A percentile compares a stretch with the other conserved stretches of the same genome.
These are phyloP conservation scores for Kwoniella newhampshirensis DNA, from an alignment of 768 basidiomycete genomes.

Conservation along the genomic window DNA sequence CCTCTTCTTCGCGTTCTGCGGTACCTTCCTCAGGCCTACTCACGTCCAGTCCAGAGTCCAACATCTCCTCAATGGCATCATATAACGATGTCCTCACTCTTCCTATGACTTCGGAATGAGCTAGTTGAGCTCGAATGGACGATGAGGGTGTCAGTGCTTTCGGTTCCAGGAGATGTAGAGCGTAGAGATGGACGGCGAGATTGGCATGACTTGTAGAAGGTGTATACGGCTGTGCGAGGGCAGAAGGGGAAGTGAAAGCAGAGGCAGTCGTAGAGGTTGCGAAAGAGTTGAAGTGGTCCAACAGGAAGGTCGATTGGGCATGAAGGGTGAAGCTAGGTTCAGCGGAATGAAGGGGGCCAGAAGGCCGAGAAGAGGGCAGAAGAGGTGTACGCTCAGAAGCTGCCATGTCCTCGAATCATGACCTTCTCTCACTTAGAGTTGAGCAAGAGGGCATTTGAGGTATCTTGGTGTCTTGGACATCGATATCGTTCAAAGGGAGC, in stretches of 20 bases:
- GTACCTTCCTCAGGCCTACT: background rate
- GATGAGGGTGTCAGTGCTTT: background rate
- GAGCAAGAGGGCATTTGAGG: too few species aligned
- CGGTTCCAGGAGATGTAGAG: conserved; percentile 10
- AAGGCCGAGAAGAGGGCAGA: background rate
- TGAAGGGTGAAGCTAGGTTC: too few species aligned
- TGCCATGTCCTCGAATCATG: too few species aligned
- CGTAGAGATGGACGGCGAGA: conserved; percentile 22
- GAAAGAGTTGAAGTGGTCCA: too few species aligned
- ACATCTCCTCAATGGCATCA: conserved; percentile 23
- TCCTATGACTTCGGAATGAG: background rate
- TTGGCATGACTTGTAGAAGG: background rate
- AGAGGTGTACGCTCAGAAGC: background rate
- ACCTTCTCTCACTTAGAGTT: too few species aligned
- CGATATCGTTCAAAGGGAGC: too few species aligned
- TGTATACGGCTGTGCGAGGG: background rate
- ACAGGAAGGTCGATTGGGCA: too few species aligned
- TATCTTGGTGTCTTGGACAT: too few species aligned
- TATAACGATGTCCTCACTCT: conserved; percentile 2
- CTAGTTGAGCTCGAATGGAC: conserved; percentile 3
- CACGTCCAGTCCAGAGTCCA: conserved; percentile 13
- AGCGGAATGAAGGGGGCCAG: too few species aligned
- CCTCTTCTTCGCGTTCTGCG: too few species aligned
- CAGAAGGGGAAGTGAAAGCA: too few species aligned
- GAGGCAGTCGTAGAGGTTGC: too few species aligned